These are phyloP conservation scores for Paralagenidium karlingii DNA, from an alignment of 352 stramenopile species.

Conservation along the genomic window DNA sequence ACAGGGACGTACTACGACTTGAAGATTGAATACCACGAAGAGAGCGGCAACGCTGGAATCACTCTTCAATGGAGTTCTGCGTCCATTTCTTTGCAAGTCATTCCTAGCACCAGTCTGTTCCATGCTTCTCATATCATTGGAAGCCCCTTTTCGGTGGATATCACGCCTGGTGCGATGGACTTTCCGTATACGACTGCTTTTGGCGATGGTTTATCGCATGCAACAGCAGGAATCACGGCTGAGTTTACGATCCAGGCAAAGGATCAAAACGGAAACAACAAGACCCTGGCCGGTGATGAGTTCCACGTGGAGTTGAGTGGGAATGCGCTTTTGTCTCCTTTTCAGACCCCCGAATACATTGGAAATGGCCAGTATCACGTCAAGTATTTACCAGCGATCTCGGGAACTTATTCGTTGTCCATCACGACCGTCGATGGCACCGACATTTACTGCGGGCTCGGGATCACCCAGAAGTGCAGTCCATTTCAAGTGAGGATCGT, in stretches of 20 bases:
- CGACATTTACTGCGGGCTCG: slow-evolving; percentile 92
- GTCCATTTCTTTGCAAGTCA: slow-evolving; percentile 68
- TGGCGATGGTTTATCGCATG: slow-evolving; percentile 53
- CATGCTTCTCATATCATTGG: slow-evolving; percentile 87
- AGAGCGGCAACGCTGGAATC: slow-evolving; percentile 81
- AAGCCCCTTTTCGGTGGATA: slow-evolving; percentile 82
- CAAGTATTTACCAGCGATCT: slow-evolving; percentile 74
- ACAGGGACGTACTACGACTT: slow-evolving; percentile 86
- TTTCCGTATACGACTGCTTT: slow-evolving; percentile 92
- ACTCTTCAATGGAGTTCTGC: slow-evolving; percentile 88
- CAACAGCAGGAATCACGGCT: slow-evolving; percentile 74
- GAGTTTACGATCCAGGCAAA: slow-evolving; percentile 91
- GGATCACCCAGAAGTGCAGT: slow-evolving; percentile 88
- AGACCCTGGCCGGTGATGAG: slow-evolving; percentile 55
- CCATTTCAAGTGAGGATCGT: slow-evolving; percentile 83
- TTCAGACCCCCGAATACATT: slow-evolving; percentile 72
- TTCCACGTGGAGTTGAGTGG: slow-evolving; percentile 14
- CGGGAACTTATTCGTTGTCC: slow-evolving; percentile 81
- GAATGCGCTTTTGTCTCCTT: slow-evolving; percentile 33
- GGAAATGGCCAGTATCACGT: slow-evolving; percentile 87
- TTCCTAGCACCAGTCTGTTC: slow-evolving; percentile 77
- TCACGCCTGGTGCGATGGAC: slow-evolving; percentile 89
- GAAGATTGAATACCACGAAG: slow-evolving; percentile 91
- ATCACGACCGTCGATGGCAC: slow-evolving; percentile 85
- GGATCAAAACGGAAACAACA: slow-evolving; percentile 89